Evolutionary conservation across 108 stramenopile genomes (phyloP).

Genomic region (Discostella stelligeroides): DNA sequence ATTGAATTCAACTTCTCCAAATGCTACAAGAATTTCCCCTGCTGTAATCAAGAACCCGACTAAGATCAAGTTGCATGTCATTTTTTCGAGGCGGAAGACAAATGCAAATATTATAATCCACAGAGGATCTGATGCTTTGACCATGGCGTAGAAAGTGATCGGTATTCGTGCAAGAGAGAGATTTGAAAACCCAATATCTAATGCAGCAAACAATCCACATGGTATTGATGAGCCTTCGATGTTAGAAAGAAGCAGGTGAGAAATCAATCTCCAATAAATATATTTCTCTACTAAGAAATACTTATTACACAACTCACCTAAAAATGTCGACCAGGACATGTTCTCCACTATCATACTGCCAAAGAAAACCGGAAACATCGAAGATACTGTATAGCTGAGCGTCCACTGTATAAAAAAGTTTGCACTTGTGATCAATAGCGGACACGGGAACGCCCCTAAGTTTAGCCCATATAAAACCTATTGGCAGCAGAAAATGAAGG

Average conservation of each 20-base stretch:
- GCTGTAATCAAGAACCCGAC: slow-evolving; percentile 70
- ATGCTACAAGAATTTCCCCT: slow-evolving; percentile 82
- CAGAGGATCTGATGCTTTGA: slow-evolving; percentile 83
- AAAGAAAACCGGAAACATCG: slow-evolving; percentile 58
- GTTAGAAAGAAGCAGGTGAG: background rate
- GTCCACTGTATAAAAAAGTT: slow-evolving; percentile 87
- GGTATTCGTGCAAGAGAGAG: slow-evolving; percentile 76
- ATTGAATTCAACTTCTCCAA: slow-evolving; percentile 66
- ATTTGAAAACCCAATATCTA: slow-evolving; percentile 85
- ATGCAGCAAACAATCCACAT: slow-evolving; percentile 79
- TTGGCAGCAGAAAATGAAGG: no score
- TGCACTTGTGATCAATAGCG: slow-evolving; percentile 78
- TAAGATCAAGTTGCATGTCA: slow-evolving; percentile 68
- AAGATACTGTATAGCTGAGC: slow-evolving; percentile 59
- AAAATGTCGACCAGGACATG: slow-evolving; percentile 77
- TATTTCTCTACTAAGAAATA: background rate
- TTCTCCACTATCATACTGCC: slow-evolving; percentile 61
- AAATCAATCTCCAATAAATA: no score
- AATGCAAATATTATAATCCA: slow-evolving; percentile 86
- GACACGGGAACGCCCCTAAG: slow-evolving; percentile 83
- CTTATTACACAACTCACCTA: slow-evolving; percentile 22
- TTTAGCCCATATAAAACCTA: slow-evolving; percentile 71
- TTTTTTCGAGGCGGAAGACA: slow-evolving; percentile 78
- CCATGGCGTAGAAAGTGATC: slow-evolving; percentile 89
- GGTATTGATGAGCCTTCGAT: slow-evolving; percentile 62